Evolutionary conservation across 768 basidiomycete species (phyloP), one percentile per base, ranked within the genome.

Genomic region (Inosperma sp.): DNA sequence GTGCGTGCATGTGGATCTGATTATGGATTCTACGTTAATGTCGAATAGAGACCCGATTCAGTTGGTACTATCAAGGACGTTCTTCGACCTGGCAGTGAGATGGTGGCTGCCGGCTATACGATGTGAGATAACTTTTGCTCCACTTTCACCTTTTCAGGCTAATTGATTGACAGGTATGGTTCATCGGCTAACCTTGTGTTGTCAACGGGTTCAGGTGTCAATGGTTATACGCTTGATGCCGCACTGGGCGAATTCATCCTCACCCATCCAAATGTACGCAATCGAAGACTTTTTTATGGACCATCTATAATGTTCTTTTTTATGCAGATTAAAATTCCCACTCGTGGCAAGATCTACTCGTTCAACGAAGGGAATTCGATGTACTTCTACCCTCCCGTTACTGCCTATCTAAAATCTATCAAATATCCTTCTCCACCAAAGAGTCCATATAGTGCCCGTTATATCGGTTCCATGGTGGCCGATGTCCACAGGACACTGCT

Each of bases 391-490:
- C 69, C 80, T 40, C 93, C 88, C 14, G 88, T 90, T 41, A 71
- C 71, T 43, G 80, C 82, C 35, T 95, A 95, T 70, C 80, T 95
- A 53, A 83, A 89, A 55, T 88, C 87, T 56, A 90, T 95, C 79
- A 95, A 99, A 71, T 93, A 79, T 67, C 94, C 95, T 1, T 65
- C 80, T 37, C 67, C 79, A 42, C 83, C 82, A 27, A 93, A 85
- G 68, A 72, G 81, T 21, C 94, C 95, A 8, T 95, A 96, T 65
- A 91, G 87, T 55, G 84, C 89, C 56, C 82, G 93, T 54, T 85
- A 99, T 71, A 96, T 98, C 65, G 96, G 96, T 22, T 94, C 92
- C 54, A 99, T 99, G 96, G 96, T 98, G 29, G 94, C 95, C 45
- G 95, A 99, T 69, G 95, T 97, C 21, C 93, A 96, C 70, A 79